A percentile compares a stretch with the other conserved stretches of the same genome.
Evolutionary conservation across 2,329 filamentous ascomycete species (phyloP).

Genomic region (Diplodia intermedia): DNA sequence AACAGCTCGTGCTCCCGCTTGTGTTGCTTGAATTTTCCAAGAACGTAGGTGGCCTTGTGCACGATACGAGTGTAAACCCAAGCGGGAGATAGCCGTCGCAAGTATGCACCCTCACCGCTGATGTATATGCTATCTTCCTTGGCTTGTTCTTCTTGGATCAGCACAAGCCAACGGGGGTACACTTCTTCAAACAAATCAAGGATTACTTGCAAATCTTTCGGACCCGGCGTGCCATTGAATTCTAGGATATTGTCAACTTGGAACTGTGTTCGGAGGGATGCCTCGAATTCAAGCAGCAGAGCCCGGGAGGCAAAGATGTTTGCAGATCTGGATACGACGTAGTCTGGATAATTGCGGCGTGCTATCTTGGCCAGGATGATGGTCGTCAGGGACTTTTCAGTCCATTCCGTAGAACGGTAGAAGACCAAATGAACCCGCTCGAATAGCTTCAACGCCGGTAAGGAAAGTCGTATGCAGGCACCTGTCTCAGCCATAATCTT

Average conservation of each 20-base stretch:
- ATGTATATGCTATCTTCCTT: constrained; percentile 82
- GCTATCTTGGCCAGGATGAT: constrained; percentile 94
- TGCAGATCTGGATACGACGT: constrained; percentile 85
- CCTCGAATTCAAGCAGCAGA: constrained; percentile 85
- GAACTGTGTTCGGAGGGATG: constrained; percentile 80
- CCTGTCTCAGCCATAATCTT: constrained; percentile 82
- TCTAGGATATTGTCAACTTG: constrained; percentile 83
- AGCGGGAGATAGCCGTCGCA: constrained; percentile 86
- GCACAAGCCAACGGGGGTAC: constrained; percentile 78
- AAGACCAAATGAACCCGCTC: constrained; percentile 95
- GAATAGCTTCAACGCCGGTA: constrained; percentile 78
- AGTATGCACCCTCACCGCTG: constrained; percentile 83
- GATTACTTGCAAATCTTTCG: constrained; percentile 70
- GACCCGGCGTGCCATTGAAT: constrained; percentile 72
- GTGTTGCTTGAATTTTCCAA: constrained; percentile 80
- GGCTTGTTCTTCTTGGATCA: constrained; percentile 75
- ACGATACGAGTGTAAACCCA: constrained; percentile 94
- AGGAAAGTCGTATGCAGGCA: constrained; percentile 81
- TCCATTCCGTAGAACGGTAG: constrained; percentile 96
- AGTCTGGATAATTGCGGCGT: constrained; percentile 83
- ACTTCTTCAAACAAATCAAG: constrained; percentile 75
- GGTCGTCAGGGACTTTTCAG: constrained; percentile 92
- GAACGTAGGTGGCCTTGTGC: constrained; percentile 80
- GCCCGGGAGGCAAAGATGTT: constrained; percentile 84
- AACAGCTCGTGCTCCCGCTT: constrained; percentile 76